Evolutionary conservation across 148 eudicot species (phyloP).

Genomic region (Vaccinium corymbosum): DNA sequence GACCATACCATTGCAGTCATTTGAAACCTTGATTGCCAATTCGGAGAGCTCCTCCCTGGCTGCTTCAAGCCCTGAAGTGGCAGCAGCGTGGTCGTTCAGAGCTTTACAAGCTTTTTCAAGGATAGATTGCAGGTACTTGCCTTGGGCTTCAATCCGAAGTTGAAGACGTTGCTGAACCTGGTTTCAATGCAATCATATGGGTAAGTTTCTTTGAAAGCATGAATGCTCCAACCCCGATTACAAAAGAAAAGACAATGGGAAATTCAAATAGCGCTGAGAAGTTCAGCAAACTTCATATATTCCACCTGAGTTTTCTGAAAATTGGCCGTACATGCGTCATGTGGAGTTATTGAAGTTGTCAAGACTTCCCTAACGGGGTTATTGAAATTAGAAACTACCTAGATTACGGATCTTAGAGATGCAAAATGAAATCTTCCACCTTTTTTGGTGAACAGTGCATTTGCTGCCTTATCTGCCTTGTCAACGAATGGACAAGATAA

Average conservation of each 20-base stretch:
- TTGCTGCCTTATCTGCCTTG: neutral
- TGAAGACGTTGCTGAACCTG: constrained; percentile 75
- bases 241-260: neutral
- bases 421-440: neutral
- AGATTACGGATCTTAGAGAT: no score
- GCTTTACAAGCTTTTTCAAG: constrained; percentile 78
- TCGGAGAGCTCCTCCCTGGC: constrained; percentile 57
- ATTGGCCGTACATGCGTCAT: neutral
- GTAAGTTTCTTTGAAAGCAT: neutral
- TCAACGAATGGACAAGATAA: neutral
- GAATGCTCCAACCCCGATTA: neutral
- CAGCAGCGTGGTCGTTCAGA: constrained; percentile 42
- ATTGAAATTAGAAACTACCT: neutral
- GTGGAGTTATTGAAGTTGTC: neutral
- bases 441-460: neutral
- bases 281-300: neutral
- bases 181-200: neutral
- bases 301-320: neutral
- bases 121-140: constrained; percentile 65
- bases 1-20: constrained; percentile 30
- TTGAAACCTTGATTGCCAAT: constrained; percentile 48
- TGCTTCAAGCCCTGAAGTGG: constrained; percentile 57
- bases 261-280: neutral
- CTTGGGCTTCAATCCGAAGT: constrained; percentile 70
- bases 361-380: neutral